phyloP scores from a whole-genome alignment of 257 asterid species.

The Rubia yunnanensis region DNA sequence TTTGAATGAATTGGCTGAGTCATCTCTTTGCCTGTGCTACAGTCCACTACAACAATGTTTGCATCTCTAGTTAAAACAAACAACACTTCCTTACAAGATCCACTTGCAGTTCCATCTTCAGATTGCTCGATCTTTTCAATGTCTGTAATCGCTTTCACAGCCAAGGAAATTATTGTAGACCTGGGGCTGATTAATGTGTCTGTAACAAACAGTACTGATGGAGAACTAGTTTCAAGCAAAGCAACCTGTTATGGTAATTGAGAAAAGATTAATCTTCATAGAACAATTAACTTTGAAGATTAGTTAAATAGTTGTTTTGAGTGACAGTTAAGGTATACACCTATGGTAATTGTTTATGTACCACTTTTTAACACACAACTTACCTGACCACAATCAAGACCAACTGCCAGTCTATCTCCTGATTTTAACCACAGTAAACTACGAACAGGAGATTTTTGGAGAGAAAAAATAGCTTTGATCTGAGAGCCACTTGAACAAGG shows the following conservation, averaged over 20 bases:
- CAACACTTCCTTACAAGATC: conserved; percentile 40
- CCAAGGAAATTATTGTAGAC: conserved; percentile 53
- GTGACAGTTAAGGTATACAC: background rate
- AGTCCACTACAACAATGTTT: conserved; percentile 47
- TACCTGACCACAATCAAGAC: conserved; percentile 79
- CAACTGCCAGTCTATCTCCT: conserved; percentile 67
- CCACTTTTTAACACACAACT: conserved; percentile 5
- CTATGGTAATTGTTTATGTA: background rate
- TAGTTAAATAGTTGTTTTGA: background rate
- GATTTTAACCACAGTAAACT: conserved; percentile 47
- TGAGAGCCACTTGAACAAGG: conserved; percentile 31
- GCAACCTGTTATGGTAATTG: conserved; percentile 56
- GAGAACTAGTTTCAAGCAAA: conserved; percentile 59
- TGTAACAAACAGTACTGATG: conserved; percentile 58
- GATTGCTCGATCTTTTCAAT: conserved; percentile 28
- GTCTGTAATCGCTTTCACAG: conserved; percentile 32
- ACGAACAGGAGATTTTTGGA: conserved; percentile 59
- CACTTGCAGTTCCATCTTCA: conserved; percentile 32
- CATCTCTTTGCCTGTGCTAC: conserved; percentile 45
- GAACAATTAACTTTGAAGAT: conserved; percentile 6
- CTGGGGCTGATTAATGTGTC: conserved; percentile 47
- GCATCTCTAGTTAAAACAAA: conserved; percentile 60
- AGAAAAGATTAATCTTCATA: background rate
- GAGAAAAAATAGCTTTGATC: conserved; percentile 48
- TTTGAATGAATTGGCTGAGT: conserved; percentile 41